Conservation (phyloP, 2,329 filamentous ascomycete genomes). For the Botrytis galanthina region DNA sequence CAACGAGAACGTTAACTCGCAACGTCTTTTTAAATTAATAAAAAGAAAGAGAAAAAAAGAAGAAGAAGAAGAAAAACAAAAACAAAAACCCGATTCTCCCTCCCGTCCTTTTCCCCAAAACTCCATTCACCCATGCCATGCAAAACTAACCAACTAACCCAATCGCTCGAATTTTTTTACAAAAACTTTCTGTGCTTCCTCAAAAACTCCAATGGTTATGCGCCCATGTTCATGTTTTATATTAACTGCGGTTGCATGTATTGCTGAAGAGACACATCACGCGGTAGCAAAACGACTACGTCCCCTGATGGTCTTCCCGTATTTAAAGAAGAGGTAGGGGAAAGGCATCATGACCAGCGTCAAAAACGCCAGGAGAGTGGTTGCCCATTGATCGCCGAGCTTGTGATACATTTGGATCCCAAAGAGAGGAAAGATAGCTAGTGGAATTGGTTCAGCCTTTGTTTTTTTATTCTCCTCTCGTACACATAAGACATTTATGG, state of each 20-base stretch:
- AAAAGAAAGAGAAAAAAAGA: too few species aligned
- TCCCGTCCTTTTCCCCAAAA: neutral
- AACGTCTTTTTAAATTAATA: neutral
- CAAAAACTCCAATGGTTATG: neutral
- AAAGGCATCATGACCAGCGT: conserved; percentile 62
- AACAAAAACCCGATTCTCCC: neutral
- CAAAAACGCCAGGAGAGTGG: conserved; percentile 59
- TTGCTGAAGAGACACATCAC: conserved; percentile 19
- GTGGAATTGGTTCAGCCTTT: conserved; percentile 26
- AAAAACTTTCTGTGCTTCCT: neutral
- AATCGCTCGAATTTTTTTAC: neutral
- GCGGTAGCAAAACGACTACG: conserved; percentile 52
- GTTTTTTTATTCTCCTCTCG: conserved; percentile 6
- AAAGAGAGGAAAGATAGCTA: conserved; percentile 74
- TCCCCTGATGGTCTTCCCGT: conserved; percentile 55
- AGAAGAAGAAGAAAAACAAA: too few species aligned
- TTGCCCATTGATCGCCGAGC: conserved; percentile 70
- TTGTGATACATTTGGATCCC: conserved; percentile 69
- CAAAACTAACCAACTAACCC: neutral
- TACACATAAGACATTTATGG: neutral
- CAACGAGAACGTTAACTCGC: neutral
- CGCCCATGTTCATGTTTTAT: conserved; percentile 15
- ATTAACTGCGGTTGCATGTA: conserved; percentile 10
- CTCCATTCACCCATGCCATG: neutral
- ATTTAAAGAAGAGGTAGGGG: conserved; percentile 61